These are phyloP conservation scores for Paralagenidium karlingii DNA, from an alignment of 352 stramenopile species.

Conservation along the genomic window DNA sequence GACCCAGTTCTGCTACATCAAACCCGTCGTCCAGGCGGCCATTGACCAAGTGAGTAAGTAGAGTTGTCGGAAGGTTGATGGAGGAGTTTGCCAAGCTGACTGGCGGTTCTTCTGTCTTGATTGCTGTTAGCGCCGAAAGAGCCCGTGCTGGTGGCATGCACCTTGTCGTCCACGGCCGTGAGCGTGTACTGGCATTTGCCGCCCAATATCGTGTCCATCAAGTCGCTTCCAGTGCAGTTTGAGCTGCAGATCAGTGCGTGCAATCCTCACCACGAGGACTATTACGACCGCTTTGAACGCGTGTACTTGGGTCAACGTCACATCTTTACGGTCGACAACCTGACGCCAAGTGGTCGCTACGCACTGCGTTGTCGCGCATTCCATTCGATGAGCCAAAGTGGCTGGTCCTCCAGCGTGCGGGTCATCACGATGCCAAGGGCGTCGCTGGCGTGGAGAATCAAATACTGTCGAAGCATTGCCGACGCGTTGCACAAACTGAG, in stretches of 20 bases:
- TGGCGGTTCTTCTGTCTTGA: not conserved
- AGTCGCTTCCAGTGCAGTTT: slow-evolving; percentile 21
- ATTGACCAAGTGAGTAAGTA: slow-evolving; percentile 49
- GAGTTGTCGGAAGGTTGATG: too few species aligned
- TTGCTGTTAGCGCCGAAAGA: slow-evolving; percentile 23
- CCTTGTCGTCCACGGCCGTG: slow-evolving; percentile 21
- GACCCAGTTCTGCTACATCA: slow-evolving; percentile 29
- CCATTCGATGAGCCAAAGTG: slow-evolving; percentile 33
- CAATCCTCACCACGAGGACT: slow-evolving; percentile 7
- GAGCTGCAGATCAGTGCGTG: slow-evolving; percentile 55
- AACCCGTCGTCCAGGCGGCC: slow-evolving; percentile 29
- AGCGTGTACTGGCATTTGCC: slow-evolving; percentile 48
- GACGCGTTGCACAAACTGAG: slow-evolving; percentile 31
- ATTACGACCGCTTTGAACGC: slow-evolving; percentile 19
- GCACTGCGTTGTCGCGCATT: slow-evolving; percentile 30
- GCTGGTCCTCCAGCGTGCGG: slow-evolving; percentile 30
- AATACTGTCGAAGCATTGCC: slow-evolving; percentile 24
- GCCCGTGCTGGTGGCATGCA: slow-evolving; percentile 39
- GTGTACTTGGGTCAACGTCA: slow-evolving; percentile 20
- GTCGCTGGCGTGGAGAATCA: slow-evolving; percentile 41
- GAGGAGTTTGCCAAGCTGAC: too few species aligned
- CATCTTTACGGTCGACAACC: slow-evolving; percentile 16
- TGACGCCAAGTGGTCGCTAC: slow-evolving; percentile 26
- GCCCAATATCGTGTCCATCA: slow-evolving; percentile 23
- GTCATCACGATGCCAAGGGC: slow-evolving; percentile 33